A percentile compares a stretch with the other conserved stretches of the same genome.
phyloP scores from a whole-genome alignment of 2,329 filamentous ascomycete genomes.

The Podosphaera fusca region DNA sequence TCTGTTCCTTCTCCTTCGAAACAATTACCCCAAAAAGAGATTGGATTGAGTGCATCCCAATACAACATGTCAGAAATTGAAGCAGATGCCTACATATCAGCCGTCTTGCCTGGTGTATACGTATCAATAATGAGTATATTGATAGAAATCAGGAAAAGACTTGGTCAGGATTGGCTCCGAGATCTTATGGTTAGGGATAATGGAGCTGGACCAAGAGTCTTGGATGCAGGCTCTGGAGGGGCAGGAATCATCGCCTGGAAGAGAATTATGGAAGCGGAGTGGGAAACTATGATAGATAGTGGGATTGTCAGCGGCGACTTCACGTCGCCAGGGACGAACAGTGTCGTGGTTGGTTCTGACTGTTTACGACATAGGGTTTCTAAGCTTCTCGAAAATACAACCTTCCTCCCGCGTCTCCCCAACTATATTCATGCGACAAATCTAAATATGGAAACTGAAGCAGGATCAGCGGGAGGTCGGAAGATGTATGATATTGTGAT shows the following conservation, averaged over 20 bases:
- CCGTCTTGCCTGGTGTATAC: slow-evolving; percentile 47
- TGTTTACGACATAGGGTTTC: slow-evolving; percentile 53
- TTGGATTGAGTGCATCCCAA: slow-evolving; percentile 40
- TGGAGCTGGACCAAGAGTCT: slow-evolving; percentile 34
- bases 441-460: slow-evolving; percentile 19
- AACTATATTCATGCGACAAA: slow-evolving; percentile 41
- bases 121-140: slow-evolving; percentile 42
- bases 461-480: slow-evolving; percentile 24
- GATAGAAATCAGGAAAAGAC: slow-evolving; percentile 48
- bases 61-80: slow-evolving; percentile 51
- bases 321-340: slow-evolving; percentile 48
- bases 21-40: slow-evolving; percentile 35
- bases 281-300: slow-evolving; percentile 40
- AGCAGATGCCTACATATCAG: slow-evolving; percentile 47
- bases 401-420: slow-evolving; percentile 76
- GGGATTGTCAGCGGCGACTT: slow-evolving; percentile 20
- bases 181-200: slow-evolving; percentile 32
- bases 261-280: slow-evolving; percentile 60
- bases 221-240: slow-evolving; percentile 55
- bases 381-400: slow-evolving; percentile 63
- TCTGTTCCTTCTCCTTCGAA: slow-evolving; percentile 37
- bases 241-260: slow-evolving; percentile 55
- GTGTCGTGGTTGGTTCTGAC: slow-evolving; percentile 58
- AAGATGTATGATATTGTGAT: slow-evolving; percentile 83
- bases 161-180: slow-evolving; percentile 49